Base-by-base conservation (phyloP, 2,329 filamentous ascomycete genomes). In the Hypoxylon rubiginosum region DNA sequence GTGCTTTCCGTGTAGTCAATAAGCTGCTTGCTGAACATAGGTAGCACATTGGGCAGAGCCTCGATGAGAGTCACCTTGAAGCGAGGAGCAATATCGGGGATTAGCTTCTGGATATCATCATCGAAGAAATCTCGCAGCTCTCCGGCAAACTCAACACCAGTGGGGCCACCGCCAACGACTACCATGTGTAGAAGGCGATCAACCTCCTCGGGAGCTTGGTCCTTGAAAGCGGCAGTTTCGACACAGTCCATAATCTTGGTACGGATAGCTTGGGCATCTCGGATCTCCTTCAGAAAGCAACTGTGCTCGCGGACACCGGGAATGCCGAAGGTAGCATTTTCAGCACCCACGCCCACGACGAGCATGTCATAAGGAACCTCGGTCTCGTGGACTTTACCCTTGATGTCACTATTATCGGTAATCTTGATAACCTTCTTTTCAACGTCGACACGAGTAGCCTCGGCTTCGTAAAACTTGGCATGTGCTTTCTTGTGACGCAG, bases 161-260 rank as follows among this genome's bases (percentile, higher is more conserved):
- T 98, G 43, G 95, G 95, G 64, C 95, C 95, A 82, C 95, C 95
- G 73, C 95, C 92, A 56, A 94, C 92, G 49, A 94, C 95, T 59
- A 99, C 96, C 94, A 98, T 98, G 86, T 98, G 95, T 79, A 99
- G 87, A 75, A 99, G 89, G 73, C 96, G 93, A 84, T 97, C 91
- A 78, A 97, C 85, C 83, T 99, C 97, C 72, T 96, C 93, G 15
- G 88, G 84, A 39, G 88, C 86, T 84, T 99, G 96, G 78, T 94
- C 95, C 88, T 98, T 98, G 91, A 99, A 97, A 68, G 93, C 95
- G 56, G 96, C 96, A 36, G 95, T 97, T 84, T 99, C 96, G 74
- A 97, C 94, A 80, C 96, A 99, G 84, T 99, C 96, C 96, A 99
- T 99, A 82, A 99, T 97, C 82, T 93, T 94, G 86, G 95, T 97